Evolutionary conservation across 371 early-diverging fungal species (phyloP).

Genomic region (Lichtheimia hyalospora): DNA sequence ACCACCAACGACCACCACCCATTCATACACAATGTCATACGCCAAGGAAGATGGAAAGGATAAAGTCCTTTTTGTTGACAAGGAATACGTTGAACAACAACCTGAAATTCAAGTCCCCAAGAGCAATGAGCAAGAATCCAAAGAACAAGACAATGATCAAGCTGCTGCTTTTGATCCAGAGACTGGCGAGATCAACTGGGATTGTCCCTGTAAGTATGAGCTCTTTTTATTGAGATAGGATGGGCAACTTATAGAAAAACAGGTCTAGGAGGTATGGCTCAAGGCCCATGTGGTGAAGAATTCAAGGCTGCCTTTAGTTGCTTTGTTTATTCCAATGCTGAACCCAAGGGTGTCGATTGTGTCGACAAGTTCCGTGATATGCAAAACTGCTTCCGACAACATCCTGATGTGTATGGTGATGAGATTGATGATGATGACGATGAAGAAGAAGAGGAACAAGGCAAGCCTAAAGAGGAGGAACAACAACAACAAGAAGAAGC

Average conservation of each 20-base stretch:
- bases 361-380: constrained; percentile 80
- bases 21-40: constrained; percentile 33
- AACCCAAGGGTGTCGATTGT: constrained; percentile 89
- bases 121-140: constrained; percentile 11
- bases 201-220: constrained; percentile 94
- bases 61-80: constrained; percentile 53
- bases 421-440: constrained; percentile 63
- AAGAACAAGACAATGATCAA: constrained; percentile 27
- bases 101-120: constrained; percentile 22
- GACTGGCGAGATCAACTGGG: constrained; percentile 99
- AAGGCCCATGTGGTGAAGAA: constrained; percentile 94
- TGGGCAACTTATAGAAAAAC: too few relatives aligned
- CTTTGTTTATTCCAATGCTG: constrained; percentile 87
- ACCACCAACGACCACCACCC: background rate
- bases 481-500: constrained; percentile 19
- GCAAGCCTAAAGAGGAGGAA: constrained; percentile 10
- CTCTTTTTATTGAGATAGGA: too few relatives aligned
- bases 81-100: constrained; percentile 29
- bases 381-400: constrained; percentile 83
- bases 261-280: constrained; percentile 89
- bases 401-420: constrained; percentile 79
- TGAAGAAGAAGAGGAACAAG: constrained; percentile 24
- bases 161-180: constrained; percentile 64
- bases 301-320: constrained; percentile 98
- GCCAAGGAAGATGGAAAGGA: constrained; percentile 54